Base-by-base conservation (phyloP, 371 early-diverging fungal species). In the Apophysomyces variabilis region DNA sequence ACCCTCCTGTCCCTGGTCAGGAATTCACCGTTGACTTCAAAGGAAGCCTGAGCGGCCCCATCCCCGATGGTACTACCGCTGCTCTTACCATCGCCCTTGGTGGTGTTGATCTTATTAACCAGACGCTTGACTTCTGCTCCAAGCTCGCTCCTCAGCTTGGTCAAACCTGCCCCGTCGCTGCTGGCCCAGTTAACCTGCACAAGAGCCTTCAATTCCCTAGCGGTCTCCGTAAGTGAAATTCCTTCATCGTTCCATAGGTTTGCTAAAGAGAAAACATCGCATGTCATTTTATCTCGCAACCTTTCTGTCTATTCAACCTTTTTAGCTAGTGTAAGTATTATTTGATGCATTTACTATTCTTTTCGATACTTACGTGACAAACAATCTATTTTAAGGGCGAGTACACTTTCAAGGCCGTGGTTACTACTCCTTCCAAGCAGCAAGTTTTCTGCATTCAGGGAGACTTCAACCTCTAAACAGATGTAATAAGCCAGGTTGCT, bases 141-240 rank as follows among this genome's bases (percentile, higher is more conserved):
- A 77, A 88, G 54, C 44, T 62, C 18, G 68, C 75, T 1, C 70
- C 67, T 61, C 74, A 87, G 54, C 67, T 87, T 14, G 78, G 82
- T 67, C 85, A 82, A 67, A 62, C 73, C 6, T 89, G 90, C 62
- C 90, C 90, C 37, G 66, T 89, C 50, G 65, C 71, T 3, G 50
- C 74, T 12, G 90, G 90, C 7, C 74, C 78, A 0, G 72, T 85
- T 7, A 39, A 38, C 3, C 64, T 88, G 14, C 46, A 75, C 5
- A 80, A 83, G 60, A 60, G 69, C 0, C 80, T 89, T 35, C 79
- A 76, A 36, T 74, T 89, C 21, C 90, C 90, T 57, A 85, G 82
- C 43, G 76, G 77, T 65, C 79, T 82, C 64, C 82, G 78, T 81
- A 80, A 78, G 81, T 74, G 44, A 41, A 59, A 61, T 13, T 35